phyloP scores from a whole-genome alignment of 306 rosid genomes.

The Rubus parviflorus region DNA sequence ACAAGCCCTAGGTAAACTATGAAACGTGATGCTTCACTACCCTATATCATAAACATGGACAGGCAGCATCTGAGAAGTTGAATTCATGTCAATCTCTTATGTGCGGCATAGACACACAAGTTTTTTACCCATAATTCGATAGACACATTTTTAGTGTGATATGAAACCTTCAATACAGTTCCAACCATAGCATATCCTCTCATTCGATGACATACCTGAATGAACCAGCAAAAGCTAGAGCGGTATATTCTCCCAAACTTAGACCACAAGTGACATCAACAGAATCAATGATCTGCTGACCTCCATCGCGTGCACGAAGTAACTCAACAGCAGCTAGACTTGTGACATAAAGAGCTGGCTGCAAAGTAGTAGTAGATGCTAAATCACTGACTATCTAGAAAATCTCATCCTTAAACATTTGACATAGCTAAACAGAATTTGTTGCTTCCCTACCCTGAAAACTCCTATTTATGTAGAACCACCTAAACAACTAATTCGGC shows the following conservation, averaged over 20 bases:
- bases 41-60: not conserved
- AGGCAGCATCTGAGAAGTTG: constrained; percentile 1
- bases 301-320: constrained; percentile 83
- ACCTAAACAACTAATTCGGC: not conserved
- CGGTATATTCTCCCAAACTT: constrained; percentile 96
- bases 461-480: not conserved
- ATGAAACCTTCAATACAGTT: not conserved
- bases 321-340: constrained; percentile 98
- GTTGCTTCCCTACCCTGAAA: not conserved
- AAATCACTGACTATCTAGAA: constrained; percentile 8
- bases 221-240: constrained; percentile 91
- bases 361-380: constrained; percentile 37
- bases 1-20: not conserved
- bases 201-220: constrained; percentile 58
- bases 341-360: constrained; percentile 98
- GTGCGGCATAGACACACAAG: not conserved
- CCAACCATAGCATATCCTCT: not conserved
- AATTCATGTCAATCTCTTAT: constrained; percentile 1
- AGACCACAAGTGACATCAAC: constrained; percentile 97
- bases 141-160: not conserved
- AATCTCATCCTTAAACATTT: not conserved
- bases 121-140: not conserved
- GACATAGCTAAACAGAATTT: not conserved
- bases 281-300: constrained; percentile 83
- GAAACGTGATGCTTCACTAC: constrained; percentile 7